A percentile compares a stretch with the other conserved stretches of the same genome.
phyloP scores from a whole-genome alignment of 202 grass and related monocot species.

The Bolboschoenoplectus hybrid region DNA sequence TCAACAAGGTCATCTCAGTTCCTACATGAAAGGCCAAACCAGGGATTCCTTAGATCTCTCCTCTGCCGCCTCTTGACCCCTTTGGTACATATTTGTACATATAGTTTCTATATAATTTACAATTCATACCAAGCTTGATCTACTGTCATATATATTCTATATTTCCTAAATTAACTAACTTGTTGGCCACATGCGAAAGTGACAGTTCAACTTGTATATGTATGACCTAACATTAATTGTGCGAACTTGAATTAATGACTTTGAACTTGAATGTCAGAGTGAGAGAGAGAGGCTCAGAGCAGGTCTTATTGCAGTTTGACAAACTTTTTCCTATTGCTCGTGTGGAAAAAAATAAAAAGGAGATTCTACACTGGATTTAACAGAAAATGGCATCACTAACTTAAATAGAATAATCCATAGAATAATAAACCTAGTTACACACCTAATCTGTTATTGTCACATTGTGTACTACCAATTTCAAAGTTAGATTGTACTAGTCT shows the following conservation, averaged over 20 bases:
- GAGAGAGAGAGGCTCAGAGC: background rate
- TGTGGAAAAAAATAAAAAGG: background rate
- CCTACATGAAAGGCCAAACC: slow-evolving; percentile 74
- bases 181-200: slow-evolving; percentile 7
- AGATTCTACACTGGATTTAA: background rate
- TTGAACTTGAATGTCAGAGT: background rate
- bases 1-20: slow-evolving; percentile 81
- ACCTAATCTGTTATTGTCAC: background rate
- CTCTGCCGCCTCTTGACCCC: slow-evolving; percentile 61
- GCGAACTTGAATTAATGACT: slow-evolving; percentile 12
- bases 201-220: background rate
- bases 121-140: background rate
- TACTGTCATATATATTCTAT: too few species aligned
- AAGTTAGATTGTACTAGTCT: background rate
- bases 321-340: background rate
- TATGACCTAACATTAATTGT: background rate
- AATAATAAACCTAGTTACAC: background rate
- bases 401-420: background rate
- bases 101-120: background rate
- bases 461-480: background rate
- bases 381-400: background rate
- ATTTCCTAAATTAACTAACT: background rate
- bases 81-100: slow-evolving; percentile 53
- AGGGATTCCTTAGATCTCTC: slow-evolving; percentile 59
- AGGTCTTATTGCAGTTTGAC: background rate